Conservation (phyloP, 139 green algal species). For the Trebouxia sp. region DNA sequence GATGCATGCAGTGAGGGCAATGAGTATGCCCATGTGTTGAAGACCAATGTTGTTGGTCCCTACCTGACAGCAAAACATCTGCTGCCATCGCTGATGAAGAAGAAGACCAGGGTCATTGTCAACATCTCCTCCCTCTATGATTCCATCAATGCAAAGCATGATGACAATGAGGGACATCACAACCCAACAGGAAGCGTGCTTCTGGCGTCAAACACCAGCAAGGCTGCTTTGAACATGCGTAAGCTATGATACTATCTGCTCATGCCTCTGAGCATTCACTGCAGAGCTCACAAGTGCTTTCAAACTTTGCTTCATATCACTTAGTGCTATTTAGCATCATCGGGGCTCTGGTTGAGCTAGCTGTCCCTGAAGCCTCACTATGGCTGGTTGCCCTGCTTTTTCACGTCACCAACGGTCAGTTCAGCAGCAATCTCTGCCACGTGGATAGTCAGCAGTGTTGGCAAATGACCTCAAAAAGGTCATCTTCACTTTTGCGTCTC, state of each 20-base stretch:
- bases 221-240: conserved; percentile 23
- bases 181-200: not conserved
- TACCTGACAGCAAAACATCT: conserved; percentile 1
- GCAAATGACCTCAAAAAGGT: too few relatives aligned
- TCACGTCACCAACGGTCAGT: too few relatives aligned
- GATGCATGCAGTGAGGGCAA: not conserved
- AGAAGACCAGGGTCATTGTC: conserved; percentile 13
- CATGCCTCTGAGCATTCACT: not conserved
- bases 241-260: not conserved
- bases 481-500: too few relatives aligned
- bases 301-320: not conserved
- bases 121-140: not conserved
- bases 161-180: not conserved
- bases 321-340: too few relatives aligned
- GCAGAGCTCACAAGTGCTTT: not conserved
- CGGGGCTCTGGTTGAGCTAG: too few relatives aligned
- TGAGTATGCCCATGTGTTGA: not conserved
- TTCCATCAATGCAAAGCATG: not conserved
- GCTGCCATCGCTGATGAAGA: conserved; percentile 12
- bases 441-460: too few relatives aligned
- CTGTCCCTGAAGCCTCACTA: too few relatives aligned
- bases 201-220: conserved; percentile 13
- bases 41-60: conserved; percentile 23
- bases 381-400: too few relatives aligned
- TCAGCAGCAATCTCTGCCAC: too few relatives aligned